Evolutionary conservation across 768 basidiomycete species (phyloP), one percentile per base, ranked within the genome.

Genomic region (Lenzites betulinus): DNA sequence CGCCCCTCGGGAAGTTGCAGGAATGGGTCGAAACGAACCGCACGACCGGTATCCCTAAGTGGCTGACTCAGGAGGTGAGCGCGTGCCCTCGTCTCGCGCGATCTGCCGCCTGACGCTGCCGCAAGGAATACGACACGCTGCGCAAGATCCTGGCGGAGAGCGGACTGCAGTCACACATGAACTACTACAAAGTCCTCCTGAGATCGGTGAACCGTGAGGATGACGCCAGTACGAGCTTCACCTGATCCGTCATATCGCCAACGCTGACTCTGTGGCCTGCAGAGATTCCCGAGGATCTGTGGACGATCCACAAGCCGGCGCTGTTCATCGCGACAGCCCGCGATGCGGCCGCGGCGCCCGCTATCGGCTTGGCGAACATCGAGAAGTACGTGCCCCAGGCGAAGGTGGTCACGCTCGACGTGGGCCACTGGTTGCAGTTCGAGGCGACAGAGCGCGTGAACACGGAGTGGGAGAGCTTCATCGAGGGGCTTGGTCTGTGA

Each of bases 391-490:
- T 47, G 51, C 72, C 73, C 2, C 62, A 65, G 23, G 56, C 67
- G 35, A 73, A 74, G 20, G 54, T 71, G 2, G 68, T 62, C 53
- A 75, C 75, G 41, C 72, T 78, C 15, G 72, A 77, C 22, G 62
- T 66, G 0, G 75, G 74, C 1, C 79, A 81, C 49, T 81, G 77
- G 76, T 58, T 68, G 6, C 70, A 70, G 2, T 43, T 79, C 51
- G 74, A 75, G 46, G 69, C 63, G 23, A 66, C 74, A 0, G 71
- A 74, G 13, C 65, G 69, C 25, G 57, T 78, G 23, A 79, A 77
- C 44, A 47, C 64, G 1, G 71, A 64, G 15, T 69, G 79, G 48
- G 67, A 73, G 41, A 59, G 56, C 8, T 80, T 76, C 76, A 58
- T 70, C 23, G 58, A 43, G n/a, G 44, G 36, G 5, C 41, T 60